A percentile compares a stretch with the other conserved stretches of the same genome.
Conservation (phyloP, 148 eudicot species). For the Simmondsia chinensis region DNA sequence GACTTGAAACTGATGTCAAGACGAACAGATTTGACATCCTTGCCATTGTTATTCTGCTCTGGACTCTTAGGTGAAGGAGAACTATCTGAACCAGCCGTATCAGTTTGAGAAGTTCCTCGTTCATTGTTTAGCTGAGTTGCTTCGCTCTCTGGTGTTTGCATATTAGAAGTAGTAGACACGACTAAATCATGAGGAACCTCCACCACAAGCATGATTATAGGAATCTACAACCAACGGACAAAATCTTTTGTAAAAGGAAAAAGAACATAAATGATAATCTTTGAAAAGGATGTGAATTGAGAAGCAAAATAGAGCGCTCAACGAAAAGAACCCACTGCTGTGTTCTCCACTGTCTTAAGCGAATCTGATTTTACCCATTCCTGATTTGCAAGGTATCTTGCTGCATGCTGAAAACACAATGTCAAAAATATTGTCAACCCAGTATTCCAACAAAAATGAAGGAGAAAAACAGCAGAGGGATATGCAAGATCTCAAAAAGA, state of each 20-base stretch:
- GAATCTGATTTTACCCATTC: conserved; percentile 99
- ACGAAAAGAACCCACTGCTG: conserved; percentile 49
- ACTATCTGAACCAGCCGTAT: conserved; percentile 28
- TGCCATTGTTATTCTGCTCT: conserved; percentile 19
- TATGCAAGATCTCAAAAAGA: too few relatives aligned
- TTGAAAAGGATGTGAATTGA: neutral
- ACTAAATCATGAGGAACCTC: conserved; percentile 82
- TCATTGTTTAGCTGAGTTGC: conserved; percentile 29
- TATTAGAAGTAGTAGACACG: conserved; percentile 31
- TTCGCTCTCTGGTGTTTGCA: conserved; percentile 31
- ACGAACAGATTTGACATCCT: conserved; percentile 61
- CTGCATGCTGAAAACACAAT: conserved; percentile 71
- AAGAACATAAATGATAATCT: conserved; percentile 4
- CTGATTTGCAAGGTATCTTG: conserved; percentile 91
- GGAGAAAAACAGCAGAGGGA: too few relatives aligned
- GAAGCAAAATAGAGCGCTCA: neutral
- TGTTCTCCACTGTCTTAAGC: conserved; percentile 90
- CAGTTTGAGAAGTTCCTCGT: conserved; percentile 22
- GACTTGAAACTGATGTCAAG: conserved; percentile 93
- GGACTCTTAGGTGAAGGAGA: conserved; percentile 29
- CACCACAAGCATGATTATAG: conserved; percentile 96
- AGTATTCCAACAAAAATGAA: too few relatives aligned
- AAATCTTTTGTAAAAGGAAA: neutral
- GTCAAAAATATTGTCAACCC: neutral
- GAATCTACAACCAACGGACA: conserved; percentile 56